Evolutionary conservation across 164 flowering plant genomes (phyloP).

Genomic region (Buxus sempervirens): DNA sequence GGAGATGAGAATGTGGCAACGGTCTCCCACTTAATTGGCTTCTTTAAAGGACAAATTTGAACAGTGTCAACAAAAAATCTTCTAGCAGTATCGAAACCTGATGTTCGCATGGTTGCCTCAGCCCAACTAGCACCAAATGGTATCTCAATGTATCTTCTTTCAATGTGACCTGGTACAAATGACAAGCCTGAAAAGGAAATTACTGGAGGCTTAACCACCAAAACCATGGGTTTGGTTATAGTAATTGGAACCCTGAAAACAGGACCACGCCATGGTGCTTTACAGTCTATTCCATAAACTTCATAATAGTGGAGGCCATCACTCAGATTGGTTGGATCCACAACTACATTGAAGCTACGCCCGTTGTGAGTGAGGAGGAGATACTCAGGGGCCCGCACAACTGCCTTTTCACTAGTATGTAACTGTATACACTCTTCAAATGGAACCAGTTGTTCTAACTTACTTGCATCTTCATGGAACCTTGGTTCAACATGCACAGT

Average conservation of each 20-base stretch:
- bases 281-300: constrained; percentile 80
- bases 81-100: constrained; percentile 78
- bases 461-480: constrained; percentile 92
- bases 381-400: constrained; percentile 81
- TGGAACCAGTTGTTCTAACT: no score
- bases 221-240: constrained; percentile 65
- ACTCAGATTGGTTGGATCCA: constrained; percentile 76
- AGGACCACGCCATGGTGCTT: constrained; percentile 95
- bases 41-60: constrained; percentile 83
- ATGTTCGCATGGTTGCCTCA: constrained; percentile 80
- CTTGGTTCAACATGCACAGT: constrained; percentile 76
- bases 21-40: constrained; percentile 87
- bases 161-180: constrained; percentile 87
- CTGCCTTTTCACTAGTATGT: constrained; percentile 47
- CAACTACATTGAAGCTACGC: constrained; percentile 82
- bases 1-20: constrained; percentile 80
- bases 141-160: constrained; percentile 74
- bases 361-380: constrained; percentile 95
- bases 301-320: constrained; percentile 87
- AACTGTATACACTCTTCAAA: constrained; percentile 87
- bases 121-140: constrained; percentile 91
- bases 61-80: constrained; percentile 79
- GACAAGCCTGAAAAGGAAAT: constrained; percentile 54
- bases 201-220: constrained; percentile 49
- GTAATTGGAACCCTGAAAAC: constrained; percentile 87